Evolutionary conservation across 352 stramenopile genomes (phyloP).

Genomic region (Lagenidium giganteum): DNA sequence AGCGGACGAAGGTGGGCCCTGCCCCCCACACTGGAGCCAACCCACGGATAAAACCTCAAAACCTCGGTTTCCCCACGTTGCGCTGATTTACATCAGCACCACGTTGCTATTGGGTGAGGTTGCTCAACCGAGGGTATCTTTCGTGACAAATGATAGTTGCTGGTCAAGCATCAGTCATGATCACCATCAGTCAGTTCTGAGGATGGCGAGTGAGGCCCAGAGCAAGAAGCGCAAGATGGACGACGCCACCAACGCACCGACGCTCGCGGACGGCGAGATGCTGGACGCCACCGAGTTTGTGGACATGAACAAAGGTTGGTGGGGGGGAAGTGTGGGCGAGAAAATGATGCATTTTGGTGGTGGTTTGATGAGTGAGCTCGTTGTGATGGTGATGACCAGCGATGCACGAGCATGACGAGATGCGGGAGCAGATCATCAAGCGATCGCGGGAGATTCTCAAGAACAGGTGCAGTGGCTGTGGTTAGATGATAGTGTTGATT

Average conservation of each 20-base stretch:
- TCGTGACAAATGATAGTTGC: too few species aligned
- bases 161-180: too few species aligned
- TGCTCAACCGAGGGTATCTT: too few species aligned
- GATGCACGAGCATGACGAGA: constrained; percentile 90
- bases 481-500: neutral
- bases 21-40: too few species aligned
- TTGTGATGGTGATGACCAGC: constrained; percentile 21
- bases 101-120: too few species aligned
- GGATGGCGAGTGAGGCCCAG: too few species aligned
- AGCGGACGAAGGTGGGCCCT: too few species aligned
- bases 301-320: constrained; percentile 21
- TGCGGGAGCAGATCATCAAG: constrained; percentile 94
- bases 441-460: constrained; percentile 94
- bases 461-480: constrained; percentile 44
- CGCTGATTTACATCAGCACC: too few species aligned
- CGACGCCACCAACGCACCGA: neutral
- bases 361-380: neutral
- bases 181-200: too few species aligned
- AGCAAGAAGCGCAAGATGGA: constrained; percentile 12
- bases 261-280: neutral
- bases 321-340: neutral
- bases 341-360: neutral
- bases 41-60: too few species aligned
- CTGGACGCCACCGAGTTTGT: constrained; percentile 22
- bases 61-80: too few species aligned